Base-by-base conservation (phyloP, 2,329 filamentous ascomycete species). In the Botrytis cinerea region DNA sequence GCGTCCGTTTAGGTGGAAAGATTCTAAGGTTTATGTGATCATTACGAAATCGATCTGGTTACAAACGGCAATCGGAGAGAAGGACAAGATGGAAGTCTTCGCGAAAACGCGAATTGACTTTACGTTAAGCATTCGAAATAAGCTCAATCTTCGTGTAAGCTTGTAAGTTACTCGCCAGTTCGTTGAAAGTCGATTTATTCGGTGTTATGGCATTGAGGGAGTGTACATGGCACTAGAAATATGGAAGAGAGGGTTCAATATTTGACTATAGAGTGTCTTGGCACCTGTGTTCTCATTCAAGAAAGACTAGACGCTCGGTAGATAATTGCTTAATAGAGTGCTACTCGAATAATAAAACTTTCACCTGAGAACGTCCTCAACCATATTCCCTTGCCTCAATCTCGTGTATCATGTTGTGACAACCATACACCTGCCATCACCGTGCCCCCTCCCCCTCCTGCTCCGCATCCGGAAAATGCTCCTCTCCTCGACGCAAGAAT, bases 291-390 rank as follows among this genome's bases (percentile, higher is more conserved):
- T 28, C 51, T 57, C n/a, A 28, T 28, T 18, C 0, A 9, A 28
- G 14, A 8, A 57, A 57, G 2, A 2, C n/a, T 9, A 28, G n/a
- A 18, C 28, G 51, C 14, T 57, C 7, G 7, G 3, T 4, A 18
- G 3, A 57, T 57, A 18, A 28, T 8, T 28, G 14, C 2, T 16
- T 16, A 8, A n/a, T 16, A 54, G 7, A n/a, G 5, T 16, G 25
- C 10, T 3, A n/a, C 12, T 16, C 4, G 3, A n/a, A 54, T 54
- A 7, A 0, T 5, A 54, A 14, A 54, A 3, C 16, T 5, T 8
- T 54, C 12, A n/a, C 25, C 5, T 3, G 12, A 16, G 43, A 14
- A 12, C 12, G 0, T n/a, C 6, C 4, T 6, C 25, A 28, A 4
- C 12, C 2, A n/a, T 7, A 16, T 3, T 1, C 14, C 5, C 14